Percentiles rank a stretch among this genome's conserved stretches.
phyloP scores from a whole-genome alignment of 164 flowering plant species.

The Aristolochia fimbriata region DNA sequence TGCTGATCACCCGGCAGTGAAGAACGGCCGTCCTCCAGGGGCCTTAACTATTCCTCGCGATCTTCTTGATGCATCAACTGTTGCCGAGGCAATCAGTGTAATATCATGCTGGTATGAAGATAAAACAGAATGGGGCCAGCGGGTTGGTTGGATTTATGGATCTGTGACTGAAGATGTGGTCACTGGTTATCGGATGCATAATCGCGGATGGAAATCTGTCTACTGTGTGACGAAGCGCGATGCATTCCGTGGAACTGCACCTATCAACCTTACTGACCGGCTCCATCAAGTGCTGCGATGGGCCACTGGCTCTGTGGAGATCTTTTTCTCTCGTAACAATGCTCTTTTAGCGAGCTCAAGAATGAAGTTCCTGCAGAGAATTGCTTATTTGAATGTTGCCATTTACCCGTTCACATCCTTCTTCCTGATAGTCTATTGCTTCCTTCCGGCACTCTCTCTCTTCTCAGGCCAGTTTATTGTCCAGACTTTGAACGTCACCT shows the following conservation, averaged over 20 bases:
- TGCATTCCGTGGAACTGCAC: slow-evolving; percentile 86
- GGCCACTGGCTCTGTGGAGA: slow-evolving; percentile 90
- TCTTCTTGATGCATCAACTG: slow-evolving; percentile 67
- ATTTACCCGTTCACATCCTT: slow-evolving; percentile 76
- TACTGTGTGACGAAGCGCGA: slow-evolving; percentile 76
- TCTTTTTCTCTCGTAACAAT: slow-evolving; percentile 79
- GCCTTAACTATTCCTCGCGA: slow-evolving; percentile 60
- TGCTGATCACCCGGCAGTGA: slow-evolving; percentile 50
- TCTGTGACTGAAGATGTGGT: slow-evolving; percentile 83
- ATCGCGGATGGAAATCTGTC: slow-evolving; percentile 71
- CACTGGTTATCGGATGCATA: slow-evolving; percentile 82
- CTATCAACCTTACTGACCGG: slow-evolving; percentile 74
- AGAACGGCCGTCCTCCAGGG: slow-evolving; percentile 34
- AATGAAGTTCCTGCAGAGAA: slow-evolving; percentile 56
- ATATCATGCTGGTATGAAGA: slow-evolving; percentile 81
- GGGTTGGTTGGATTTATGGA: slow-evolving; percentile 86
- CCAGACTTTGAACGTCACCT: slow-evolving; percentile 44
- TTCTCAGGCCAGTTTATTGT: slow-evolving; percentile 79
- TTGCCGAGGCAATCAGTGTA: slow-evolving; percentile 67
- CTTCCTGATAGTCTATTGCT: slow-evolving; percentile 74
- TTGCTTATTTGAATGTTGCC: slow-evolving; percentile 73
- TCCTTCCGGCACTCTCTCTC: slow-evolving; percentile 74
- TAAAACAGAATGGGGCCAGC: slow-evolving; percentile 76
- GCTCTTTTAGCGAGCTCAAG: slow-evolving; percentile 50
- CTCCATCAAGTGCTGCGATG: slow-evolving; percentile 91